Percentiles rank a stretch among this genome's conserved stretches.
phyloP scores from a whole-genome alignment of 1,284 basidiomycete genomes.

The Inonotus obliquus region DNA sequence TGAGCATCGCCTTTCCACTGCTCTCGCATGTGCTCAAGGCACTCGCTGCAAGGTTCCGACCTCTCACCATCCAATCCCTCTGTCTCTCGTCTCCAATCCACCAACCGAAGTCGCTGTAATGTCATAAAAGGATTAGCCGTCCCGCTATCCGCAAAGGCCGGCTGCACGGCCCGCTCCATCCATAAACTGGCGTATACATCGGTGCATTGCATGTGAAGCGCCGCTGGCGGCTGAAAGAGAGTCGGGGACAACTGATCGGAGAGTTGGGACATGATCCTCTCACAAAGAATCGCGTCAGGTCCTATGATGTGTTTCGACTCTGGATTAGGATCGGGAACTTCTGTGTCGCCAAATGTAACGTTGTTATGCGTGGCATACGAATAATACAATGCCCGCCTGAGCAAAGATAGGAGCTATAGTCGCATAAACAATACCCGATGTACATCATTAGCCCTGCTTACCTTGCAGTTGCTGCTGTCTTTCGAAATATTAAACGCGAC shows the following conservation, averaged over 20 bases:
- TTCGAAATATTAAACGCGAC: neutral
- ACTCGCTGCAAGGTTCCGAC: conserved; percentile 40
- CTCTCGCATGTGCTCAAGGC: conserved; percentile 50
- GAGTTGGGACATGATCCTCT: conserved; percentile 30
- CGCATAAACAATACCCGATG: neutral
- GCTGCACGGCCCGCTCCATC: conserved; percentile 62
- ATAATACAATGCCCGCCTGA: conserved; percentile 15
- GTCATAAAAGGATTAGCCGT: conserved; percentile 67
- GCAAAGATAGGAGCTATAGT: conserved; percentile 6
- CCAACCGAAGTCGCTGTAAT: conserved; percentile 48
- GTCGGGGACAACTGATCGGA: conserved; percentile 65
- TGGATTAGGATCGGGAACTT: neutral
- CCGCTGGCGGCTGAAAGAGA: conserved; percentile 63
- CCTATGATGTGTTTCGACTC: neutral
- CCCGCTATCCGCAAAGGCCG: conserved; percentile 50
- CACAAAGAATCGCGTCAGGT: conserved; percentile 8
- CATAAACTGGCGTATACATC: conserved; percentile 63
- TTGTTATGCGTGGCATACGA: conserved; percentile 10
- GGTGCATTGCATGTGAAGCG: conserved; percentile 67
- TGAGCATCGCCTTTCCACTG: conserved; percentile 64
- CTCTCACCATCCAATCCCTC: neutral
- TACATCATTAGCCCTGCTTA: neutral
- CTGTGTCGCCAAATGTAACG: conserved; percentile 1
- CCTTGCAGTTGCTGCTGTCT: neutral
- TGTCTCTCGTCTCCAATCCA: conserved; percentile 46